Evolutionary conservation across 495 filamentous ascomycete genomes (phyloP).

Genomic region (Talaromyces proteolyticus): DNA sequence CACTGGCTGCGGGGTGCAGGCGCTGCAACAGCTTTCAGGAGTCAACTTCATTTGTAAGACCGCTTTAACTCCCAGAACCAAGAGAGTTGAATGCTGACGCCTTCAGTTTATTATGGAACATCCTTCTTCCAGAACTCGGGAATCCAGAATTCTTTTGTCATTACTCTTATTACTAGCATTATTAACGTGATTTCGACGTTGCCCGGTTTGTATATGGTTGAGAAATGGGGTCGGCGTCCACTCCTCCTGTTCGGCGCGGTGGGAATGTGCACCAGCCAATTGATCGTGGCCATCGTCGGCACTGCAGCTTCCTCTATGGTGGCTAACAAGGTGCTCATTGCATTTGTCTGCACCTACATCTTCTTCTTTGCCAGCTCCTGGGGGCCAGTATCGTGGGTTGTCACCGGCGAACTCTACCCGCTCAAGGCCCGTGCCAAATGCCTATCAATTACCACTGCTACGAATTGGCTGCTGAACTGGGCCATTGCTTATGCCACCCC

Average conservation of each 20-base stretch:
- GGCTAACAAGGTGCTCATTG: slow-evolving; percentile 64
- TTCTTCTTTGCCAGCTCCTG: slow-evolving; percentile 76
- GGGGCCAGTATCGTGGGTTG: slow-evolving; percentile 76
- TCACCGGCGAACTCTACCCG: slow-evolving; percentile 67
- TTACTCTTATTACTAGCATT: slow-evolving; percentile 60
- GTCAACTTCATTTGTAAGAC: slow-evolving; percentile 61
- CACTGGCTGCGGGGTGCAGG: slow-evolving; percentile 72
- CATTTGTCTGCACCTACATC: slow-evolving; percentile 73
- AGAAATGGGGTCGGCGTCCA: slow-evolving; percentile 66
- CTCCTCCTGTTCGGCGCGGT: slow-evolving; percentile 65
- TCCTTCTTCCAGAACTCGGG: slow-evolving; percentile 67
- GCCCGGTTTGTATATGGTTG: slow-evolving; percentile 65
- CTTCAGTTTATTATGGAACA: slow-evolving; percentile 62
- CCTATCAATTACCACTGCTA: slow-evolving; percentile 70
- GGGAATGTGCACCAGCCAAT: slow-evolving; percentile 63
- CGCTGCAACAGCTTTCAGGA: slow-evolving; percentile 70
- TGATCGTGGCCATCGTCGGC: slow-evolving; percentile 64
- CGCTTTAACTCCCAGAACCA: neutral
- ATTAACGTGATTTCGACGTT: slow-evolving; percentile 67
- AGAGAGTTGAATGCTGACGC: neutral
- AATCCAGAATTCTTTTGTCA: slow-evolving; percentile 58
- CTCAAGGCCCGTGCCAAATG: slow-evolving; percentile 67
- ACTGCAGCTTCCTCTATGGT: slow-evolving; percentile 35
- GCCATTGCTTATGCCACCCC: slow-evolving; percentile 72
- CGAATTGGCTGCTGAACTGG: slow-evolving; percentile 72